Conservation (phyloP, 1,284 basidiomycete species). For the Ceratobasidium sp. region DNA sequence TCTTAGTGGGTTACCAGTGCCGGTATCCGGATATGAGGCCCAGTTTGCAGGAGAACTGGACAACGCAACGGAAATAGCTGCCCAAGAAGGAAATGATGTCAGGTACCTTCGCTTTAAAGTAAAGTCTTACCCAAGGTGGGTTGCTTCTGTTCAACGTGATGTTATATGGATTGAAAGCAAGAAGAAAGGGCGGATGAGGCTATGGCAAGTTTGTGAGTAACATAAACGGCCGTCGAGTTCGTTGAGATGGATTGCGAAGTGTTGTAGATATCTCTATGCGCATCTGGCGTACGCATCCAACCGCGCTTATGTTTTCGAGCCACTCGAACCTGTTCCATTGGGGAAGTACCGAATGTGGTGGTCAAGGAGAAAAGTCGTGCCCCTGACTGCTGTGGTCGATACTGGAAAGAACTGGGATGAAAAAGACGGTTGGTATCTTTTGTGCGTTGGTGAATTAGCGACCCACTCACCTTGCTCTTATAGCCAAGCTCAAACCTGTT, state of each 20-base stretch:
- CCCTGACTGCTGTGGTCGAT: conserved; percentile 24
- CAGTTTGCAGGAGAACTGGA: conserved; percentile 13
- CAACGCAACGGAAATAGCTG: background rate
- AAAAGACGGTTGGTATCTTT: conserved; percentile 22
- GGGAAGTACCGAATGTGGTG: conserved; percentile 21
- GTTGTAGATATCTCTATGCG: conserved; percentile 24
- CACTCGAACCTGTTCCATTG: conserved; percentile 31
- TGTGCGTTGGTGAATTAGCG: background rate
- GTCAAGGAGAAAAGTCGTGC: conserved; percentile 29
- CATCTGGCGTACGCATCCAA: conserved; percentile 32
- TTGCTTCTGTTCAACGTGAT: background rate
- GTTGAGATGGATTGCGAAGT: background rate
- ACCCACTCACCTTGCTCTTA: background rate
- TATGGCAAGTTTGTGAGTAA: conserved; percentile 32
- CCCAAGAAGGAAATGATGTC: background rate
- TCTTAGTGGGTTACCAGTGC: background rate
- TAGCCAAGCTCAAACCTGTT: conserved; percentile 7
- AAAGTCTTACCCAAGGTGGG: conserved; percentile 25
- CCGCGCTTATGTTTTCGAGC: conserved; percentile 36
- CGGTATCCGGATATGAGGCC: conserved; percentile 26
- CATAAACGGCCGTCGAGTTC: no score
- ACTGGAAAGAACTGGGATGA: conserved; percentile 21
- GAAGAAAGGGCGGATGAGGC: conserved; percentile 39
- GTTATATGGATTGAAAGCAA: background rate
- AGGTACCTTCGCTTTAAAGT: conserved; percentile 42